A percentile compares a stretch with the other conserved stretches of the same genome.
These are phyloP conservation scores for Penicillium vulpinum DNA, from an alignment of 2,329 filamentous ascomycete genomes.

Conservation along the genomic window DNA sequence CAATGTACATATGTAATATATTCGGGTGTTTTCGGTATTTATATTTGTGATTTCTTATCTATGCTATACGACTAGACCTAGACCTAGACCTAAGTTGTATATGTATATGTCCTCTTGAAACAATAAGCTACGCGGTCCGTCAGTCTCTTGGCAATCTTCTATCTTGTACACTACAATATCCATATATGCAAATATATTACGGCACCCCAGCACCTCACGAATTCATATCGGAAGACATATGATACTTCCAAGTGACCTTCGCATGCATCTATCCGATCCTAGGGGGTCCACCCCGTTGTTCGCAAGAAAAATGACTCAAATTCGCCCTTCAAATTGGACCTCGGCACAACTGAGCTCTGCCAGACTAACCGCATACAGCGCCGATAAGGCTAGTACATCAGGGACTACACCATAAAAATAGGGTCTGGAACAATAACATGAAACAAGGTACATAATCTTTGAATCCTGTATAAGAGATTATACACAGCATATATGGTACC, in stretches of 20 bases:
- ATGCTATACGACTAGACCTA: background rate
- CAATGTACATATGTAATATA: background rate
- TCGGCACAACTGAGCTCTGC: conserved; percentile 20
- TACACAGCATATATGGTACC: background rate
- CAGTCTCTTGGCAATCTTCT: background rate
- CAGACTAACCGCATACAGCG: conserved; percentile 8
- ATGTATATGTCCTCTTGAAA: too few relatives aligned
- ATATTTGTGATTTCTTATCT: background rate
- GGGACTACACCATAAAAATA: background rate
- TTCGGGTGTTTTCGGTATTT: background rate
- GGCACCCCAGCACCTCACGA: conserved; percentile 8
- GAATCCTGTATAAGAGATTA: background rate
- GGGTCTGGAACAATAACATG: background rate
- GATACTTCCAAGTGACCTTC: background rate
- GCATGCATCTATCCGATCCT: conserved; percentile 6
- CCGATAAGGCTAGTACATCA: conserved; percentile 4
- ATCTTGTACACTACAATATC: background rate
- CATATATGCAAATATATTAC: background rate
- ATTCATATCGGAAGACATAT: conserved; percentile 16
- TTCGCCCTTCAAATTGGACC: conserved; percentile 20
- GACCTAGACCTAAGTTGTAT: background rate
- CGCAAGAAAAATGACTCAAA: conserved; percentile 19
- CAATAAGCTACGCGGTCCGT: background rate
- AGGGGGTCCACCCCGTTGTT: conserved; percentile 4
- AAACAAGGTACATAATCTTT: background rate